Evolutionary conservation across 2,329 filamentous ascomycete genomes (phyloP), one percentile per base, ranked within the genome.

Genomic region (Cordyceps javanica): DNA sequence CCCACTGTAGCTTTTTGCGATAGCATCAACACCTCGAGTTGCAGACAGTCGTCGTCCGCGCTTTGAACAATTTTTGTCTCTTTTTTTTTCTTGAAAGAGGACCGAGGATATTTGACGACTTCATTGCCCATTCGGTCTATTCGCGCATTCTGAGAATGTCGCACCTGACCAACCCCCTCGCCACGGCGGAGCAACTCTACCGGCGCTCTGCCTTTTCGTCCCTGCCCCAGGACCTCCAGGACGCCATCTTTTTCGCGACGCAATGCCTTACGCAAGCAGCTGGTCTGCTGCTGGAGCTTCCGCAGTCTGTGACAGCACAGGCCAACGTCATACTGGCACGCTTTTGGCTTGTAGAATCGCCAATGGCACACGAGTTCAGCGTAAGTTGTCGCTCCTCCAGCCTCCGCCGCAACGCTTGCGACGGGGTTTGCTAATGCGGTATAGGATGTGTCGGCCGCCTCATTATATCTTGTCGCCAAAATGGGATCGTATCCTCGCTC

Each of bases 271-370:
- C 88, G 3, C 90, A 94, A 72, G 85, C 87, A 23, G 88, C 89
- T 11, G 90, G 90, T 30, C 80, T 95, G 52, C 82, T 97, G 19
- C 80, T 99, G 3, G 84, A 90, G 49, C 79, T 97, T 39, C 89
- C 91, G 7, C 91, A 96, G 69, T 90, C 91, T 64, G 84, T 90
- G 39, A 90, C 94, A 39, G 89, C 91, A 5, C 89, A 91, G 67
- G 90, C 92, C 3, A 90, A 92, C 67, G 85, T 97, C 41, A 73
- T 94, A 0, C 83, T 96, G 34, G 87, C 88, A 53, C 83, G 93
- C 14, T 94, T 91, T 73, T 96, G 89, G 87, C 75, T 91, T 25
- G 70, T 77, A 26, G 79, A 75, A 68, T 82, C 71, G 57, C 78
- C 73, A 67, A 82, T 81, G 75, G 73, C 72, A 61, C 75, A 77